These are phyloP conservation scores for Fusarium palustre DNA, from an alignment of 2,329 filamentous ascomycete species.

Conservation along the genomic window DNA sequence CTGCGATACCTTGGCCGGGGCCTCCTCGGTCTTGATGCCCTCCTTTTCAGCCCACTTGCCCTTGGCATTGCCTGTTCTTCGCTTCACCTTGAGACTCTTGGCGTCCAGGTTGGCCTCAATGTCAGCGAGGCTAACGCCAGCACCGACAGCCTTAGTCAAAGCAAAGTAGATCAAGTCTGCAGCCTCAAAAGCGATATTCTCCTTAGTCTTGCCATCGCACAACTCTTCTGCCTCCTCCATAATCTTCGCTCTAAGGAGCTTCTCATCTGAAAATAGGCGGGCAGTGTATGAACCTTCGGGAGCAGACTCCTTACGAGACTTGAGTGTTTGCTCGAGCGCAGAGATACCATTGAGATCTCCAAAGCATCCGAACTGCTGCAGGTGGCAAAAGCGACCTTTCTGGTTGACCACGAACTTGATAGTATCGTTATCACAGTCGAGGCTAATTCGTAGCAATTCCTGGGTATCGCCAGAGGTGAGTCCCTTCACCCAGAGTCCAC, in stretches of 20 bases:
- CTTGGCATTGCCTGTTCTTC: conserved; percentile 93
- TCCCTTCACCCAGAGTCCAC: conserved; percentile 96
- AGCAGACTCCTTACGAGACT: conserved; percentile 82
- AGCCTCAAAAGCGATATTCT: conserved; percentile 92
- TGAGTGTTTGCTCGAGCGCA: conserved; percentile 86
- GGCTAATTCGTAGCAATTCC: conserved; percentile 82
- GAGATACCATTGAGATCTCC: conserved; percentile 85
- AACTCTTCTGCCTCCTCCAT: conserved; percentile 98
- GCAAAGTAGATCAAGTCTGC: conserved; percentile 97
- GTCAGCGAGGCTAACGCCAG: conserved; percentile 87
- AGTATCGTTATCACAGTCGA: conserved; percentile 95
- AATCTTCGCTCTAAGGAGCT: conserved; percentile 92
- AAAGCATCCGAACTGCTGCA: conserved; percentile 93
- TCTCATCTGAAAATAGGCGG: conserved; percentile 89
- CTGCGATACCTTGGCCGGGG: conserved; percentile 51
- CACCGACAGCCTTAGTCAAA: conserved; percentile 85
- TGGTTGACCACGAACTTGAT: conserved; percentile 91
- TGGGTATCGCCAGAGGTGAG: conserved; percentile 94
- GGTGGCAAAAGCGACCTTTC: conserved; percentile 92
- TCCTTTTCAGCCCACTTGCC: conserved; percentile 90
- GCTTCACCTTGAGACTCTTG: conserved; percentile 95
- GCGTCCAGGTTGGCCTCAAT: conserved; percentile 93
- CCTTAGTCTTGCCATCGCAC: conserved; percentile 83
- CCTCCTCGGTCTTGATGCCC: conserved; percentile 66
- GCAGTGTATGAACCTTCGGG: conserved; percentile 94